Base-by-base conservation (phyloP, 768 basidiomycete species). In the Collybiopsis luxurians region DNA sequence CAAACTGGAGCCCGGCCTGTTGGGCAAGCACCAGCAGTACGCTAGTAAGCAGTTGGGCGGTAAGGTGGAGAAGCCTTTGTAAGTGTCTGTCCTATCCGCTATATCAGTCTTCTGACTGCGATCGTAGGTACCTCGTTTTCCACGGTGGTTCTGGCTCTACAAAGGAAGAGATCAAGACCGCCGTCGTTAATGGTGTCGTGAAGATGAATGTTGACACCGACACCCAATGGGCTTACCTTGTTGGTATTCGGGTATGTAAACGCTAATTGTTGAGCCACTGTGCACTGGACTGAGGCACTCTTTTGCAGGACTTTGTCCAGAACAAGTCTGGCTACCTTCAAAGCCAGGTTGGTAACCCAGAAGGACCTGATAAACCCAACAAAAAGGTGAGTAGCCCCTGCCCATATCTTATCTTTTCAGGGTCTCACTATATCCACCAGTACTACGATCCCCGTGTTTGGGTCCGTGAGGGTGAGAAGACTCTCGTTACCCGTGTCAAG, bases 171-270 rank as follows among this genome's bases (percentile, higher is more conserved):
- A 99, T 98, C 76, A 79, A 78, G 65, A 92, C 87, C 46, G 96
- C 95, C 57, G 97, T 98, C 62, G 67, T 75, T 52, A 82, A 95
- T 71, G 96, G 96, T 67, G 96, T 97, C 40, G 87, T 98, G 70
- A 99, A 99, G 82, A 98, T 98, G 95, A 98, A 98, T 78, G 93
- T 97, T 58, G 94, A 96, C 72, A 98, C 95, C 58, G 91, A 95
- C 74, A 91, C 89, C 15, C 92, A 95, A 69, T 95, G 86, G 69
- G 95, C 96, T 11, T 98, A 98, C 75, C 84, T 96, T 58, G 62
- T 67, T 56, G 94, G 95, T 67, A 91, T 95, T 73, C 79, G 90
- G 66, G 86, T 87, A 71, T 43, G 78, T 67, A n/a, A n/a, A n/a
- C n/a, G n/a, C n/a, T n/a, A n/a, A n/a, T n/a, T n/a, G n/a, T n/a